A percentile compares a stretch with the other conserved stretches of the same genome.
These are phyloP conservation scores for Lactuca saligna DNA, from an alignment of 129 eudicot genomes.

Conservation along the genomic window DNA sequence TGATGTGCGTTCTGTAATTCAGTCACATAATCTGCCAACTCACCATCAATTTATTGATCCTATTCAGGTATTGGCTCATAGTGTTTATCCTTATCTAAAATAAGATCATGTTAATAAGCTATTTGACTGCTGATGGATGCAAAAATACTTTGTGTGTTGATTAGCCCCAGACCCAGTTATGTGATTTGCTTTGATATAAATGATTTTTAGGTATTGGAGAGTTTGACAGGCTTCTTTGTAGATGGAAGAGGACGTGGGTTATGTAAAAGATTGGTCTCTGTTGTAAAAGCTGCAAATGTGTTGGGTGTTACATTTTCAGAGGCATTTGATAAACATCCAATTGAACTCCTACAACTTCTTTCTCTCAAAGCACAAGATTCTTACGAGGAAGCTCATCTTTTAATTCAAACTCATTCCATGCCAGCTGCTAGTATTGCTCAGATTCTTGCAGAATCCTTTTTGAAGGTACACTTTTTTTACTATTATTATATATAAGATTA, in stretches of 20 bases:
- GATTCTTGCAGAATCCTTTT: constrained; percentile 92
- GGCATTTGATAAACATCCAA: constrained; percentile 86
- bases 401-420: constrained; percentile 87
- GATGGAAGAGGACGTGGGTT: constrained; percentile 90
- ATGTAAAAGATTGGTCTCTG: constrained; percentile 78
- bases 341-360: constrained; percentile 79
- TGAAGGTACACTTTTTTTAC: constrained; percentile 48
- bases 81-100: background rate
- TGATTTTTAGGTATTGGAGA: constrained; percentile 59
- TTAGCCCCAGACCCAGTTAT: too few species aligned
- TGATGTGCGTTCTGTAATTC: constrained; percentile 56
- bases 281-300: constrained; percentile 88
- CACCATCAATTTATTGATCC: constrained; percentile 58
- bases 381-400: constrained; percentile 79
- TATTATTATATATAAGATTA: constrained; percentile 14
- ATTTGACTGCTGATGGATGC: background rate
- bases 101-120: constrained; percentile 7
- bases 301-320: constrained; percentile 79
- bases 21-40: constrained; percentile 53
- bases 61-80: constrained; percentile 51
- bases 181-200: constrained; percentile 4
- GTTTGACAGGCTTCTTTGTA: constrained; percentile 47
- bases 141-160: too few species aligned
- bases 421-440: constrained; percentile 90
- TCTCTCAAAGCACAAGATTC: constrained; percentile 99